A percentile compares a stretch with the other conserved stretches of the same genome.
phyloP scores from a whole-genome alignment of 495 filamentous ascomycete species.

The Thermochaetoides thermophila region DNA sequence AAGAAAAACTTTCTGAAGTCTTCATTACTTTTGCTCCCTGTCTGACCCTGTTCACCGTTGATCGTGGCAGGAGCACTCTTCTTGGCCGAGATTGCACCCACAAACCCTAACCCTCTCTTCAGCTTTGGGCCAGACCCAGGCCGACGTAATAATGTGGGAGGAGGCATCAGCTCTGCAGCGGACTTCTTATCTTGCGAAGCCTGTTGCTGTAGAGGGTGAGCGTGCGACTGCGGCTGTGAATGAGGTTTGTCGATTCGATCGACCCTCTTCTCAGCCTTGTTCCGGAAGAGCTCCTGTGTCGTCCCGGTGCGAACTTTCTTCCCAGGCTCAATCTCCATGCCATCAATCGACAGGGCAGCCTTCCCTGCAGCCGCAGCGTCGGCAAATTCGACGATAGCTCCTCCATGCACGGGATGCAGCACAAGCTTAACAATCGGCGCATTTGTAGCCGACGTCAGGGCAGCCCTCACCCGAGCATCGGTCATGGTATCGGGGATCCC shows the following conservation, averaged over 20 bases:
- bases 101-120: constrained; percentile 41
- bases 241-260: constrained; percentile 30
- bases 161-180: constrained; percentile 29
- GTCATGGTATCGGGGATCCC: constrained; percentile 60
- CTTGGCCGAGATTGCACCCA: constrained; percentile 18
- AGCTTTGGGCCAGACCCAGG: constrained; percentile 37
- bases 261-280: constrained; percentile 38
- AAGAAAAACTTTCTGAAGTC: constrained; percentile 75
- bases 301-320: constrained; percentile 53
- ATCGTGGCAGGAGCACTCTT: constrained; percentile 2
- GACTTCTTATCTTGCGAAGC: constrained; percentile 21
- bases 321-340: constrained; percentile 47
- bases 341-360: constrained; percentile 59
- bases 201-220: constrained; percentile 5
- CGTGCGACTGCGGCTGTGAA: constrained; percentile 19
- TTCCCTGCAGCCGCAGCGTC: constrained; percentile 57
- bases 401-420: constrained; percentile 62
- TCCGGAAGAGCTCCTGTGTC: constrained; percentile 49
- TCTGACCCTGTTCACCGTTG: constrained; percentile 15
- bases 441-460: constrained; percentile 45
- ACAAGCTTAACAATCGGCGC: constrained; percentile 42
- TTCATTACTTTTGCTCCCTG: constrained; percentile 62
- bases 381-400: constrained; percentile 75
- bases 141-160: constrained; percentile 39
- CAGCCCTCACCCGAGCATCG: constrained; percentile 49